phyloP scores from a whole-genome alignment of 169 alveolate genomes.

The Eimeria sp. region DNA sequence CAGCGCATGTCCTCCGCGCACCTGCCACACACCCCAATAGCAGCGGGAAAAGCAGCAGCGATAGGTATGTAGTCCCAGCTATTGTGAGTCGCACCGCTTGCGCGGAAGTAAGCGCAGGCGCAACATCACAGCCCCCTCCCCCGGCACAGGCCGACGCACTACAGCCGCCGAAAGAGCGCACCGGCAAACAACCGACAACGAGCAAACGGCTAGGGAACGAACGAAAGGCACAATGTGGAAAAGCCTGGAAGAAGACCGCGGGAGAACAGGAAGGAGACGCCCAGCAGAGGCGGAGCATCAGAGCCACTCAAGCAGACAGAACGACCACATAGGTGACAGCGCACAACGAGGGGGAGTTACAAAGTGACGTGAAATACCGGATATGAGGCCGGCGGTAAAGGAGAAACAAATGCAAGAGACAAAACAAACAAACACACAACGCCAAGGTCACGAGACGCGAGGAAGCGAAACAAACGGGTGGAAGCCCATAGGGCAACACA shows the following conservation, averaged over 20 bases:
- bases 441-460: neutral
- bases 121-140: no score
- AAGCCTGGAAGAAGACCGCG: no score
- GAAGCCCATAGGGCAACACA: neutral
- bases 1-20: constrained; percentile 42
- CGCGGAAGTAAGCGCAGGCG: no score
- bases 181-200: neutral
- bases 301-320: no score
- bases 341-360: neutral
- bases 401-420: neutral
- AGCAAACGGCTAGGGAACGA: neutral
- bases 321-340: neutral
- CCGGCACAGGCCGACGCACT: no score
- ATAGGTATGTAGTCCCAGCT: neutral
- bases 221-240: neutral
- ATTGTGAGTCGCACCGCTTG: no score
- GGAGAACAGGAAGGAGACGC: no score
- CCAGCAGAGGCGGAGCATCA: no score
- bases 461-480: neutral
- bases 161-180: no score
- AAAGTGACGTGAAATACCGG: neutral
- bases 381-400: neutral
- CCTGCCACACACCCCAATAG: neutral
- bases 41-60: neutral
- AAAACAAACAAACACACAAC: neutral